A percentile compares a stretch with the other conserved stretches of the same genome.
These are phyloP conservation scores for Alternaria sp. DNA, from an alignment of 2,329 filamentous ascomycete species.

Conservation along the genomic window DNA sequence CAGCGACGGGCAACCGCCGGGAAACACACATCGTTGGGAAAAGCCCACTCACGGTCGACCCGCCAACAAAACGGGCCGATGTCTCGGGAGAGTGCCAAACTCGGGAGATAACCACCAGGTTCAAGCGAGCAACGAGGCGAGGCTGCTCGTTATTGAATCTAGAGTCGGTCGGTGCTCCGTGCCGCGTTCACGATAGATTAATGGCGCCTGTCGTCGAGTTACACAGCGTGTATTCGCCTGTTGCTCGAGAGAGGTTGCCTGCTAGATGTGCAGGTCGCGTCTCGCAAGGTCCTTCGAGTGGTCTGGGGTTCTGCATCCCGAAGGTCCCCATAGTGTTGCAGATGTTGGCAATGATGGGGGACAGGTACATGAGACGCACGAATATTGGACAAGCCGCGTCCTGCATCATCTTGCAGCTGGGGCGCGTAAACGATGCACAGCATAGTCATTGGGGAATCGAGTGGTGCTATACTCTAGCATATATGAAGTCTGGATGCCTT, in stretches of 20 bases:
- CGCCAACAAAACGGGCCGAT: slow-evolving; percentile 20
- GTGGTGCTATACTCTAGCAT: background rate
- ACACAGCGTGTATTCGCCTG: slow-evolving; percentile 25
- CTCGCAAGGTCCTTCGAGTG: slow-evolving; percentile 12
- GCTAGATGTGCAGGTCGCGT: slow-evolving; percentile 14
- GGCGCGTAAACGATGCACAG: slow-evolving; percentile 2
- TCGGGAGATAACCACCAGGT: slow-evolving; percentile 28
- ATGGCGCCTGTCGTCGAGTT: slow-evolving; percentile 17
- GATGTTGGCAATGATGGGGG: slow-evolving; percentile 22
- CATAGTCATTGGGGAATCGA: slow-evolving; percentile 13
- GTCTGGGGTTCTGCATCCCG: slow-evolving; percentile 21
- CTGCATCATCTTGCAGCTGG: slow-evolving; percentile 34
- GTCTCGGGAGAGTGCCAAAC: slow-evolving; percentile 14
- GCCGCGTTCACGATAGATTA: slow-evolving; percentile 34
- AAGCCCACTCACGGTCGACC: slow-evolving; percentile 7
- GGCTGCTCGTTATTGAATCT: slow-evolving; percentile 10
- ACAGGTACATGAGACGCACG: slow-evolving; percentile 9
- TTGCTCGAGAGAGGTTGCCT: slow-evolving; percentile 17
- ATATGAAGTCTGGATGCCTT: slow-evolving; percentile 1
- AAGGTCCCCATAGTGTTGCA: slow-evolving; percentile 31
- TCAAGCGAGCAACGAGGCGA: slow-evolving; percentile 19
- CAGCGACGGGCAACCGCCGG: slow-evolving; percentile 2
- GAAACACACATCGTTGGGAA: slow-evolving; percentile 4
- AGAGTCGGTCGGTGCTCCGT: slow-evolving; percentile 13
- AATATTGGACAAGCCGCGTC: slow-evolving; percentile 16